A percentile compares a stretch with the other conserved stretches of the same genome.
Conservation (phyloP, 1,284 basidiomycete genomes). For the Ustilago trichophora region DNA sequence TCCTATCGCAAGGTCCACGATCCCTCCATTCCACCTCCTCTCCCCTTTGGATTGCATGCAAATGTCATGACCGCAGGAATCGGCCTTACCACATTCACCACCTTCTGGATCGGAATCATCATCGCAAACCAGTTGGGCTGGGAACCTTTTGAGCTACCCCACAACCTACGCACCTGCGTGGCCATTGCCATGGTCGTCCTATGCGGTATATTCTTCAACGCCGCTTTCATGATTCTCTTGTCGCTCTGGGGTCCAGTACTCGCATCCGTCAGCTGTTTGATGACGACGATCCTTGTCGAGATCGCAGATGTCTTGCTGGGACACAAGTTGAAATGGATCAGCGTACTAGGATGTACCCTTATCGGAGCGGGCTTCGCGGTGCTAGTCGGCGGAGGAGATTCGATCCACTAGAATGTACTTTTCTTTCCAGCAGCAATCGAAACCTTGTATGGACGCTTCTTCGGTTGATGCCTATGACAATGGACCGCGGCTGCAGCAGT, state of each 20-base stretch:
- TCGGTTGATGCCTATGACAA: no score
- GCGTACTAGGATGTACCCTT: slow-evolving; percentile 53
- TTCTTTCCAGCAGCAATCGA: no score
- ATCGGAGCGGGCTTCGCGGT: slow-evolving; percentile 61
- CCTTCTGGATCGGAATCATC: slow-evolving; percentile 59
- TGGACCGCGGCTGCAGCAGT: no score
- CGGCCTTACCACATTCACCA: slow-evolving; percentile 51
- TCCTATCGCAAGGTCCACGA: slow-evolving; percentile 31
- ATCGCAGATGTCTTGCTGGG: slow-evolving; percentile 56
- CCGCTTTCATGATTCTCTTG: slow-evolving; percentile 59
- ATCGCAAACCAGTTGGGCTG: slow-evolving; percentile 48
- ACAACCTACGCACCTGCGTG: slow-evolving; percentile 35
- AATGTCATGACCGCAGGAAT: slow-evolving; percentile 65
- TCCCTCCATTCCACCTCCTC: slow-evolving; percentile 51
- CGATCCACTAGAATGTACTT: slow-evolving; percentile 26
- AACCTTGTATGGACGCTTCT: no score
- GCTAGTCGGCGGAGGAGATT: slow-evolving; percentile 49
- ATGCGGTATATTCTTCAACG: slow-evolving; percentile 64
- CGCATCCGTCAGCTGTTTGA: slow-evolving; percentile 61
- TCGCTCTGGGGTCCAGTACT: slow-evolving; percentile 65
- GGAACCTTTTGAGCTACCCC: slow-evolving; percentile 60
- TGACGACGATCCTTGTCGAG: slow-evolving; percentile 63
- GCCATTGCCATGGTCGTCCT: slow-evolving; percentile 45
- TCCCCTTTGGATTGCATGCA: slow-evolving; percentile 64
- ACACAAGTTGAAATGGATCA: slow-evolving; percentile 51